Conservation (phyloP, 768 basidiomycete genomes). For the Lentinula edodes region DNA sequence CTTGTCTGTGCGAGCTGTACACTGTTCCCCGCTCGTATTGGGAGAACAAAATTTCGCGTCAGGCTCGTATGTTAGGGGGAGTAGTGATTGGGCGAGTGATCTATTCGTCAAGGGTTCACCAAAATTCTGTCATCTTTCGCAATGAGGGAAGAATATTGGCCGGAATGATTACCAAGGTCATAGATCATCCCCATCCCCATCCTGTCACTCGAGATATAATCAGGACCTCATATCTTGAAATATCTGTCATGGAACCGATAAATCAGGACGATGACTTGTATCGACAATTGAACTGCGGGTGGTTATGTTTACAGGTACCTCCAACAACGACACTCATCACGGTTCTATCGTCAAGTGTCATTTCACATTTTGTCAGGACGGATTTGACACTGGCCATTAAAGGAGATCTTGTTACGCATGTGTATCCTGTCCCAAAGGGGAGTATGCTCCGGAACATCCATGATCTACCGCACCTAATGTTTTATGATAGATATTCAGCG, state of each 20-base stretch:
- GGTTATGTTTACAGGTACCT: neutral
- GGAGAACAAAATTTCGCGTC: neutral
- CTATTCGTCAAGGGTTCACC: no score
- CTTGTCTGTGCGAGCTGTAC: neutral
- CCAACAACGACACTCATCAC: no score
- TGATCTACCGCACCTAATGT: no score
- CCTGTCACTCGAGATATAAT: neutral
- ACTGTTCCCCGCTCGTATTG: neutral
- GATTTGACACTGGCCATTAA: neutral
- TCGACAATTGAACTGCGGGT: neutral
- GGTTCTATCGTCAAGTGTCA: no score
- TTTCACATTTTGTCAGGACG: no score
- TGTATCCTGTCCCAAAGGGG: neutral
- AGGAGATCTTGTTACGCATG: neutral
- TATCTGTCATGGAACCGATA: neutral
- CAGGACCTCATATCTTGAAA: neutral
- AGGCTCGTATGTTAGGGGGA: neutral
- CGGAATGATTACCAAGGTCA: neutral
- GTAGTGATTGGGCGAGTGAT: no score
- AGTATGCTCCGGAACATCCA: no score
- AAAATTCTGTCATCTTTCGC: no score
- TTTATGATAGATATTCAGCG: no score
- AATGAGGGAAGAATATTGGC: neutral
- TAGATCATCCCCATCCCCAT: neutral
- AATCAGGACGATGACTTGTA: neutral